Conservation (phyloP, 2,329 filamentous ascomycete genomes). For the Monosporascus sp. region DNA sequence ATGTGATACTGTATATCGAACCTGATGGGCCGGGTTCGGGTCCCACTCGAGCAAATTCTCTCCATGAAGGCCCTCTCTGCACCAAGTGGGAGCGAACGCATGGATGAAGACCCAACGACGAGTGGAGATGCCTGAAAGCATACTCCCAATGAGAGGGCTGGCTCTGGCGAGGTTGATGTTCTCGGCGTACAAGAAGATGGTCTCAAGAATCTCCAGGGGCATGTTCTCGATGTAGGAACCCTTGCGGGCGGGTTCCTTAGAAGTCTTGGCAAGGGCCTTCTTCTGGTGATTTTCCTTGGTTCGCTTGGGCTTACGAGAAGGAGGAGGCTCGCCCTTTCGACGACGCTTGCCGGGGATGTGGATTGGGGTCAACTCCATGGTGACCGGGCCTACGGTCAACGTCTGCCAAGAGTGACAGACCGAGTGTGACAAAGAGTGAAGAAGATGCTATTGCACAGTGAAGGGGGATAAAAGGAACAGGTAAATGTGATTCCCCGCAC, state of each 20-base stretch:
- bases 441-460: not conserved
- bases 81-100: constrained; percentile 38
- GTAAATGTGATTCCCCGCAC: not conserved
- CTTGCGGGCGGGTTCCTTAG: constrained; percentile 10
- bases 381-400: not conserved
- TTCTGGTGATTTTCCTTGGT: constrained; percentile 2
- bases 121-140: constrained; percentile 36
- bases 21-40: constrained; percentile 40
- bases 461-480: not conserved
- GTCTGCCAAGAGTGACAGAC: not conserved
- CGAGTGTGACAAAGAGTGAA: constrained; percentile 1
- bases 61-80: constrained; percentile 18
- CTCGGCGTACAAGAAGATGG: constrained; percentile 44
- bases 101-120: constrained; percentile 28
- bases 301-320: constrained; percentile 5
- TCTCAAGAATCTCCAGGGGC: constrained; percentile 49
- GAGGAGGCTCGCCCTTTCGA: constrained; percentile 6
- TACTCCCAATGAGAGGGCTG: constrained; percentile 38
- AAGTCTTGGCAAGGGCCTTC: not conserved
- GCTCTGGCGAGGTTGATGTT: constrained; percentile 43
- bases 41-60: constrained; percentile 14
- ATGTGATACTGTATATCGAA: constrained; percentile 19
- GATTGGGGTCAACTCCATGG: constrained; percentile 46
- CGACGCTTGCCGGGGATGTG: constrained; percentile 42
- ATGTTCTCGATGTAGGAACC: constrained; percentile 30